These are phyloP conservation scores for Lupinus albus DNA, from an alignment of 306 rosid species.

Conservation along the genomic window DNA sequence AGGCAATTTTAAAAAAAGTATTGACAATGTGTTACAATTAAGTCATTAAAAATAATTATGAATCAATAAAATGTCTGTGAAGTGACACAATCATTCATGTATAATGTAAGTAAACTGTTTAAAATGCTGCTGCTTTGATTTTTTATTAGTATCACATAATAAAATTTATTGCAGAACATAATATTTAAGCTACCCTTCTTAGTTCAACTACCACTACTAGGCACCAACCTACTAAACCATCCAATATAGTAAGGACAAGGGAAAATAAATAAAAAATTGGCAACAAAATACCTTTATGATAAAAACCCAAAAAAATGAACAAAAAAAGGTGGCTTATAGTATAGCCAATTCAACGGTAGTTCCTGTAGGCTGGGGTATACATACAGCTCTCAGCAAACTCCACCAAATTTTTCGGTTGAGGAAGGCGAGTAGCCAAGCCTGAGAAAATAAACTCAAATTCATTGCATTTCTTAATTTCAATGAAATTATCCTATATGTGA, in stretches of 20 bases:
- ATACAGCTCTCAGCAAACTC: conserved; percentile 92
- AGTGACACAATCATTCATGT: background rate
- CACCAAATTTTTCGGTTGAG: conserved; percentile 85
- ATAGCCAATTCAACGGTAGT: conserved; percentile 62
- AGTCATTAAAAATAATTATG: no score
- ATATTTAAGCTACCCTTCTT: conserved; percentile 32
- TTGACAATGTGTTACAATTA: no score
- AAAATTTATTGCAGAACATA: conserved; percentile 15
- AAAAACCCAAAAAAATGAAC: background rate
- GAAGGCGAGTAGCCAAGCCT: conserved; percentile 97
- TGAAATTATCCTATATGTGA: no score
- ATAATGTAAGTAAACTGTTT: background rate
- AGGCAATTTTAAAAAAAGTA: no score
- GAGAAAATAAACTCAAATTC: conserved; percentile 30
- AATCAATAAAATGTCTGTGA: no score
- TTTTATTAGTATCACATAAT: conserved; percentile 22
- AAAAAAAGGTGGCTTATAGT: background rate
- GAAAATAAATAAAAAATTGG: conserved; percentile 31
- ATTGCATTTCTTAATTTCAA: background rate
- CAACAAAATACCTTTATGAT: conserved; percentile 17
- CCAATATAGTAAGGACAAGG: conserved; percentile 22
- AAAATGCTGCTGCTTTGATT: conserved; percentile 31
- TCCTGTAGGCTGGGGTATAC: conserved; percentile 86
- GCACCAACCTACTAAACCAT: conserved; percentile 38
- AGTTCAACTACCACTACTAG: conserved; percentile 37